Percentiles rank a stretch among this genome's conserved stretches.
These are phyloP conservation scores for Trichoderma sp. DNA, from an alignment of 2,329 filamentous ascomycete species.

Conservation along the genomic window DNA sequence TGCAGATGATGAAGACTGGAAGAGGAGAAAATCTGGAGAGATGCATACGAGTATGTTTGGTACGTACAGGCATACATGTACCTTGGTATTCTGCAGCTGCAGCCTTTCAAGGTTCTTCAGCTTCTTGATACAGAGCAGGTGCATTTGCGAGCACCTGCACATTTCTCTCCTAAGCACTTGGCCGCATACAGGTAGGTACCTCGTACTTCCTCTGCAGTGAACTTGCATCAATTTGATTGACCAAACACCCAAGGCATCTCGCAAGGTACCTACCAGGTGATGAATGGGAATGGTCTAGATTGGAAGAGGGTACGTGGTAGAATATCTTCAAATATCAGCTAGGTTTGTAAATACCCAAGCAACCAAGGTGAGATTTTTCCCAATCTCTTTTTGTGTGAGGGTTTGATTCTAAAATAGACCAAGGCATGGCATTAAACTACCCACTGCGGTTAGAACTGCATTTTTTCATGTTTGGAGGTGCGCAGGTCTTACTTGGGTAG, in stretches of 20 bases:
- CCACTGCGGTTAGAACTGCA: neutral
- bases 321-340: neutral
- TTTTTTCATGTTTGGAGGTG: neutral
- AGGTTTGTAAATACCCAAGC: neutral
- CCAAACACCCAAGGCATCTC: neutral
- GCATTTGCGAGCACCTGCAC: neutral
- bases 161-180: neutral
- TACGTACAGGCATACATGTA: neutral
- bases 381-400: neutral
- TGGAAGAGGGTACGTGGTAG: neutral
- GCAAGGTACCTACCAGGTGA: no score
- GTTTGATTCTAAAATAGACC: neutral
- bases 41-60: neutral
- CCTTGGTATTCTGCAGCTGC: neutral
- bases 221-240: neutral
- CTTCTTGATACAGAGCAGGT: neutral
- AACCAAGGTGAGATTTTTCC: neutral
- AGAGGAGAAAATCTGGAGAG: neutral
- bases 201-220: neutral
- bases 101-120: neutral
- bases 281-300: neutral
- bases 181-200: neutral
- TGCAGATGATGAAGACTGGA: neutral
- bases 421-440: neutral
- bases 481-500: neutral